Evolutionary conservation across 768 basidiomycete species (phyloP), one percentile per base, ranked within the genome.

Genomic region (Amanita thiersii): DNA sequence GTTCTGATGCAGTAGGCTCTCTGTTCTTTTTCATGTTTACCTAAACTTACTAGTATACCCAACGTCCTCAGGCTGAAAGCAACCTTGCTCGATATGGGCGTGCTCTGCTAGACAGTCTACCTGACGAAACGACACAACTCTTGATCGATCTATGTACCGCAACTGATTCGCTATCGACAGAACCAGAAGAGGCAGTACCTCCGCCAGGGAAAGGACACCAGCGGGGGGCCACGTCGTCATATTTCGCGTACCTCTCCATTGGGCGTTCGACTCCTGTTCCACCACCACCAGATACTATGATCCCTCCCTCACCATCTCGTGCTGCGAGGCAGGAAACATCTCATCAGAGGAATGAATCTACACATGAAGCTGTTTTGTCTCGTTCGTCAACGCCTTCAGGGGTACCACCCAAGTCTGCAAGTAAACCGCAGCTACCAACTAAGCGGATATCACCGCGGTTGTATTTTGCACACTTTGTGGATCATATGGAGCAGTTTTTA

Each of bases 401-500:
- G n/a, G 45, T 20, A 21, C 30, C n/a, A 34, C n/a, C 47, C 36
- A 42, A 39, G 5, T 24, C n/a, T n/a, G n/a, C 44, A 4, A 58
- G 53, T 23, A 50, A 54, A 1, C 52, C 54, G 12, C 57, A 44
- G 46, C 57, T 61, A 3, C 64, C 63, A 0, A 55, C 67, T 5
- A 76, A 77, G 53, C 65, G 72, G 0, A 84, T 90, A 0, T 91
- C 90, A 0, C 91, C 93, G 0, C 67, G 81, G 3, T 66, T 85
- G 23, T 98, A 90, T 59, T 98, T 97, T 54, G 82, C 91, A 0
- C 90, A 96, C 56, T 98, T 96, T 49, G 81, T 96, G 26, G 88
- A 94, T 53, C 88, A 93, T 51, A 77, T 84, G 44, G 69, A 69
- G 2, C 77, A 87, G 43, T 94, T 99, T 49, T 71, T 89, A 29